Evolutionary conservation across 78 protist species (phyloP), one percentile per base, ranked within the genome.

Genomic region (Abeoforma whisleri): DNA sequence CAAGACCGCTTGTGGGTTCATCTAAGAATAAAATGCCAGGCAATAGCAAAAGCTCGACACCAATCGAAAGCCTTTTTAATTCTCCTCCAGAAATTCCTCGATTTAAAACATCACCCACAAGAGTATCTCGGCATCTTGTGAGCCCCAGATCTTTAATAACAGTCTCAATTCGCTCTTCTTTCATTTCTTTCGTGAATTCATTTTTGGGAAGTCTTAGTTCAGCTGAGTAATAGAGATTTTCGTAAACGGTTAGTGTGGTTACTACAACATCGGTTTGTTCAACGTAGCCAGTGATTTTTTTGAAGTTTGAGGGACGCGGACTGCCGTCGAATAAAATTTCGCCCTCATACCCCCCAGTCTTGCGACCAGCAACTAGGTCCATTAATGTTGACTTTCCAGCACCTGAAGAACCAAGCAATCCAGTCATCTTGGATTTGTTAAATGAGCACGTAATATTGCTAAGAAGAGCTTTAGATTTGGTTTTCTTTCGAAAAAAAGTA

Each of bases 31-130:
- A 57, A 32, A 81, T 12, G 19, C 68, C 23, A 28, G 80, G 85
- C 31, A 22, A 72, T 23, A 19, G 25, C 22, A 72, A n/a, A 8
- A 81, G 22, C 73, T 12, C 68, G 32, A 34, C n/a, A 28, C 85
- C 85, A 5, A 81, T 30, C 39, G 72, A 34, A 36, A 81, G 19
- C 22, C 85, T 19, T 8, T 74, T 40, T 31, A 31, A 25, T 74
- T 81, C 62, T 40, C 97, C 97, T 40, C 96, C 96, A 16, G 95
- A 92, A 28, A 95, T 88, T 32, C 97, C 97, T 33, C 95, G 80
- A 71, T 84, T 76, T 35, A 81, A 76, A 33, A 40, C 92, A 80
- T 92, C 93, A 38, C 98, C 98, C 38, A 95, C 87, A 38, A 35
- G 37, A 22, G 84, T 33, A 38, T 91, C 80, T 0, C 87, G 90